A percentile compares a stretch with the other conserved stretches of the same genome.
Evolutionary conservation across 768 basidiomycete species (phyloP).

Genomic region (Termitomyces sp.): DNA sequence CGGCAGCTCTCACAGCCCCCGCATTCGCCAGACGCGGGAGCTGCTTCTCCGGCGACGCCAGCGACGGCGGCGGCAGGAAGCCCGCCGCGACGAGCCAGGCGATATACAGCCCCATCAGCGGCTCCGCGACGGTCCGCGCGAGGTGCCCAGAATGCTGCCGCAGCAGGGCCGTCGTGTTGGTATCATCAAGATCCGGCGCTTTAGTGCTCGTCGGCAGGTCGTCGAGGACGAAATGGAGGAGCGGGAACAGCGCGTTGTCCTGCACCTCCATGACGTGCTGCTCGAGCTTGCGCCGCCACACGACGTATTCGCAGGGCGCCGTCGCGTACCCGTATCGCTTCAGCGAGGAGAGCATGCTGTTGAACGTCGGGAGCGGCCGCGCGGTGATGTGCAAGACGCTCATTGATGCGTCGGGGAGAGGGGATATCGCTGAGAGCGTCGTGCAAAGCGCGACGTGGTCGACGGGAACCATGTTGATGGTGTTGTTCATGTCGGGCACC

Average conservation of each 20-base stretch:
- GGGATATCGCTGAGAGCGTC: slow-evolving; percentile 63
- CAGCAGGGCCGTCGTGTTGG: slow-evolving; percentile 70
- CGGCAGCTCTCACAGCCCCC: slow-evolving; percentile 54
- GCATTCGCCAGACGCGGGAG: slow-evolving; percentile 43
- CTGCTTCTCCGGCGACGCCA: slow-evolving; percentile 28
- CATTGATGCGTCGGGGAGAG: slow-evolving; percentile 39
- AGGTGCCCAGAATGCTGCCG: slow-evolving; percentile 29
- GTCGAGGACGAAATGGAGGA: slow-evolving; percentile 95
- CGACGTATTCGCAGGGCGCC: slow-evolving; percentile 78
- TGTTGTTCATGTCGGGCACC: slow-evolving; percentile 96
- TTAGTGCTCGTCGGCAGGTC: slow-evolving; percentile 97
- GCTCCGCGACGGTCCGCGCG: slow-evolving; percentile 64
- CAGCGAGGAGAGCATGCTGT: slow-evolving; percentile 73
- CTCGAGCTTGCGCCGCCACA: slow-evolving; percentile 90
- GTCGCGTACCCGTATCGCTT: slow-evolving; percentile 76
- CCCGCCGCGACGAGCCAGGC: slow-evolving; percentile 86
- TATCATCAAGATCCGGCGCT: slow-evolving; percentile 84
- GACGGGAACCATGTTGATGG: slow-evolving; percentile 97
- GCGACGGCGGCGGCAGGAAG: slow-evolving; percentile 63
- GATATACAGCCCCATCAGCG: slow-evolving; percentile 80
- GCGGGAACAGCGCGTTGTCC: slow-evolving; percentile 95
- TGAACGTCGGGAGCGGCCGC: slow-evolving; percentile 83
- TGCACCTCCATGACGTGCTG: slow-evolving; percentile 91
- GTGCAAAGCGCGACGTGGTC: slow-evolving; percentile 90
- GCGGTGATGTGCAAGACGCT: slow-evolving; percentile 84